These are phyloP conservation scores for Candida berthetii DNA, from an alignment of 805 yeast genomes.

Conservation along the genomic window DNA sequence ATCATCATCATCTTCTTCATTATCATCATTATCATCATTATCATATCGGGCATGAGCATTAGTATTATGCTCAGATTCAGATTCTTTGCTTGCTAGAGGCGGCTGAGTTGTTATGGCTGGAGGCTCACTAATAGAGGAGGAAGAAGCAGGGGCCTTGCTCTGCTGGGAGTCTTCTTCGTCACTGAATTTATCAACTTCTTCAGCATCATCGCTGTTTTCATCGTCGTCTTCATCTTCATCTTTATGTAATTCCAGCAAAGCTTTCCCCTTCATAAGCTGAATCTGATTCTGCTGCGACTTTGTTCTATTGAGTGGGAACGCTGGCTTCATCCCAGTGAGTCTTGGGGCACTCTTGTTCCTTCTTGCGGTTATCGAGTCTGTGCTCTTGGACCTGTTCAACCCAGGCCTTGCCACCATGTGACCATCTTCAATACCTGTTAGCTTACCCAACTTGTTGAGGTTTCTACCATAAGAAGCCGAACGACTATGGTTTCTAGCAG, in stretches of 20 bases:
- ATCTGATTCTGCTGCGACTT: conserved; percentile 15
- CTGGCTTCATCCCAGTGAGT: conserved; percentile 3
- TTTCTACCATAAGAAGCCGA: conserved; percentile 20
- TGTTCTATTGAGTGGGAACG: conserved; percentile 17
- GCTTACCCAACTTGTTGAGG: conserved; percentile 15
- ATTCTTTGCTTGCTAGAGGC: too few species aligned
- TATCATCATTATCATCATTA: too few species aligned
- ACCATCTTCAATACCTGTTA: conserved; percentile 15
- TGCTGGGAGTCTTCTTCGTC: conserved; percentile 8
- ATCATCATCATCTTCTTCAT: too few species aligned
- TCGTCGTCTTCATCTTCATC: conserved; percentile 5
- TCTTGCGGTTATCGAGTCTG: conserved; percentile 13
- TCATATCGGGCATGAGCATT: too few species aligned
- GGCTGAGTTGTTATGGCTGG: too few species aligned
- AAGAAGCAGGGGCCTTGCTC: background rate
- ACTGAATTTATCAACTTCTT: conserved; percentile 19
- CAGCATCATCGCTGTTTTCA: conserved; percentile 4
- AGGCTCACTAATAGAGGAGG: too few species aligned
- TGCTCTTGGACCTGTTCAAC: conserved; percentile 17
- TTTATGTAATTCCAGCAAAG: background rate
- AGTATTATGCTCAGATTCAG: too few species aligned
- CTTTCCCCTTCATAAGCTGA: conserved; percentile 3
- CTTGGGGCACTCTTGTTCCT: conserved; percentile 16
- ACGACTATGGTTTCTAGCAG: conserved; percentile 15
- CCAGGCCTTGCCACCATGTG: conserved; percentile 9